Conservation (phyloP, 2,329 filamentous ascomycete genomes). For the Verticillium longisporum region DNA sequence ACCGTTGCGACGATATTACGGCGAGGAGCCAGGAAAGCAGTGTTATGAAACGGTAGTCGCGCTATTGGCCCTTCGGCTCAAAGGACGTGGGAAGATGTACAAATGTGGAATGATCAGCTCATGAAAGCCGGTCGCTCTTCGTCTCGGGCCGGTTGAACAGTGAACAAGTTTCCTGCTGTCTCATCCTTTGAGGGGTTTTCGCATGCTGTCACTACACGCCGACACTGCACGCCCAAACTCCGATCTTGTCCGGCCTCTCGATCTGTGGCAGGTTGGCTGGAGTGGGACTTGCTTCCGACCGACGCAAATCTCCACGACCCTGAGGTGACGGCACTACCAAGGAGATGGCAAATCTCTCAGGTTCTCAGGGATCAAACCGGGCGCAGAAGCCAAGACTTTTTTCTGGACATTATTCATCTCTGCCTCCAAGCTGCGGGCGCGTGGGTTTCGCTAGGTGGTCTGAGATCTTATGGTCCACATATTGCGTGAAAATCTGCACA, state of each 20-base stretch:
- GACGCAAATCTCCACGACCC: neutral
- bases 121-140: neutral
- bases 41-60: neutral
- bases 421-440: neutral
- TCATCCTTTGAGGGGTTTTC: neutral
- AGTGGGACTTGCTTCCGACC: neutral
- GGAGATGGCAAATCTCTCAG: neutral
- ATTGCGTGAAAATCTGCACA: neutral
- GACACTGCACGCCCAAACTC: neutral
- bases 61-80: neutral
- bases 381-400: neutral
- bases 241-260: neutral
- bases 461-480: neutral
- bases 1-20: neutral
- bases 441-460: neutral
- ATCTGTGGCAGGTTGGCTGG: neutral
- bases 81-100: neutral
- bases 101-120: neutral
- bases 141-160: neutral
- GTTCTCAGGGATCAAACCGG: neutral
- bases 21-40: neutral
- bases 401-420: neutral
- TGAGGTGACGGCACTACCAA: neutral
- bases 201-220: neutral
- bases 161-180: neutral